Evolutionary conservation across 2,329 filamentous ascomycete species (phyloP), one percentile per base, ranked within the genome.

Genomic region (Colletotrichum chrysophilum): DNA sequence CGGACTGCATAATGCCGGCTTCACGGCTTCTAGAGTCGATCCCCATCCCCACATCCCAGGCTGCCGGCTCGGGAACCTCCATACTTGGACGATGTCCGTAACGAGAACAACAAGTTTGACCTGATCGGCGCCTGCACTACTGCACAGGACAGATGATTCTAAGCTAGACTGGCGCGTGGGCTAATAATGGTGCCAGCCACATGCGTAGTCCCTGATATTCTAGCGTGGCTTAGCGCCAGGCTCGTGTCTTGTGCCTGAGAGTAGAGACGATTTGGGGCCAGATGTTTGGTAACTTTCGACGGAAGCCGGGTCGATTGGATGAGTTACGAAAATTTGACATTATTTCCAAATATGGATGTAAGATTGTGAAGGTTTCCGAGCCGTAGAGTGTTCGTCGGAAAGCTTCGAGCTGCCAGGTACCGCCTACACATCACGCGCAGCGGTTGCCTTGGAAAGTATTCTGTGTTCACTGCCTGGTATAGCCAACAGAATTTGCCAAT

Each of bases 131-230:
- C 21, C 56, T 28, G 43, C 56, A 58, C 32, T 56, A 64, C 30
- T 30, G 28, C 64, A 16, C 26, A 52, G 30, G 32, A 55, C 24
- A 24, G 28, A 48, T 61, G n/a, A 24, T 36, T 58, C 32, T 24
- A 28, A 55, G 43, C 43, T 73, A 73, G 73, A 13, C 18, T 52
- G 34, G 21, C 16, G 26, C 26, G 34, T 64, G 38, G 73, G 67
- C 73, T 73, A 67, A 73, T 24, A 68, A 61, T 75, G 72, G 62
- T 60, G 52, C 69, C 24, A 43, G 43, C 16, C 36, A 58, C 64
- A 56, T 43, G 61, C 56, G 55, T 67, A 21, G 14, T 71, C 69
- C 70, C 26, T 52, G 73, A 18, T 30, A 30, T n/a, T 36, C 14
- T 43, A 52, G 52, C 34, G 34, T 52, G 34, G 34, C 12, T 34